These are phyloP conservation scores for Oropetium thomaeum DNA, from an alignment of 176 grass and related monocot species.

Conservation along the genomic window DNA sequence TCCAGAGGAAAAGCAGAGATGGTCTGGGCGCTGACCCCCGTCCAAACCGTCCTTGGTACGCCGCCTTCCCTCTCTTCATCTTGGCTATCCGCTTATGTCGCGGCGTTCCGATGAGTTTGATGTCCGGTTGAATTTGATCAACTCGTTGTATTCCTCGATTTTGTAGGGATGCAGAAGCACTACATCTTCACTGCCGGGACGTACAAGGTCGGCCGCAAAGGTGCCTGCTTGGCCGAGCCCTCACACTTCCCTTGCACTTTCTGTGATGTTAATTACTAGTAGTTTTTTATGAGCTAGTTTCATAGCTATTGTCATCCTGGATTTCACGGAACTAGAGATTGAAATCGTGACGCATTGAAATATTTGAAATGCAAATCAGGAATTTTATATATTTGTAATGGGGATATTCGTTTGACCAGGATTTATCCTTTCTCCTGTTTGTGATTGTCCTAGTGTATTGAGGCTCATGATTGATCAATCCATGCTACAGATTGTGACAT, in stretches of 20 bases:
- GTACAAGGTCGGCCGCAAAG: conserved; percentile 97
- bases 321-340: neutral
- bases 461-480: neutral
- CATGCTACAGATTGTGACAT: conserved; percentile 73
- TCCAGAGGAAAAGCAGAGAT: conserved; percentile 22
- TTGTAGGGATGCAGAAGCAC: conserved; percentile 60
- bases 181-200: conserved; percentile 78
- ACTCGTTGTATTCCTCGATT: neutral
- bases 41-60: conserved; percentile 59
- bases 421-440: neutral
- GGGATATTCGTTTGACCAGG: neutral
- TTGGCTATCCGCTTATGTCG: neutral
- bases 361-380: neutral
- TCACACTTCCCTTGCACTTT: neutral
- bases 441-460: neutral
- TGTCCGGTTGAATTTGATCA: neutral
- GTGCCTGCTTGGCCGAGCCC: conserved; percentile 26
- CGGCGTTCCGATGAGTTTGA: neutral
- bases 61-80: neutral
- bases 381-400: no score
- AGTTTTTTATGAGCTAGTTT: neutral
- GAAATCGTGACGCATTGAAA: neutral
- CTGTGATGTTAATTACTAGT: neutral
- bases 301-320: neutral
- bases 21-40: conserved; percentile 75